Evolutionary conservation across 1,284 basidiomycete genomes (phyloP).

Genomic region (Sporisorium scitamineum): DNA sequence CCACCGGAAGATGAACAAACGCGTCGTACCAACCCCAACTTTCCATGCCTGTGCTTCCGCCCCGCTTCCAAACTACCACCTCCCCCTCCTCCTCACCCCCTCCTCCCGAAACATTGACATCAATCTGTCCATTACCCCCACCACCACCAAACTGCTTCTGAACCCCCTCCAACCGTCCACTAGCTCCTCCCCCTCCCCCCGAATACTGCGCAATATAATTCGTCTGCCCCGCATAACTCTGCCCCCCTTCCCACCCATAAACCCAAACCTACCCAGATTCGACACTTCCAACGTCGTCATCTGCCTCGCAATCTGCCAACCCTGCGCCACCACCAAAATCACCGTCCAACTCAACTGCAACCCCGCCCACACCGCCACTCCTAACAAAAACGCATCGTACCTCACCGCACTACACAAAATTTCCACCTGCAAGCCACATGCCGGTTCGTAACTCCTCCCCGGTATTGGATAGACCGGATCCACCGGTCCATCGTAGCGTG

Average conservation of each 20-base stretch:
- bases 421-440: slow-evolving; percentile 76
- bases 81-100: slow-evolving; percentile 2
- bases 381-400: slow-evolving; percentile 85
- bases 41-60: slow-evolving; percentile 16
- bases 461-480: slow-evolving; percentile 25
- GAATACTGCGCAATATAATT: slow-evolving; percentile 37
- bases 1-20: slow-evolving; percentile 54
- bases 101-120: slow-evolving; percentile 5
- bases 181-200: slow-evolving; percentile 1
- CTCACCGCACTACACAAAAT: slow-evolving; percentile 75
- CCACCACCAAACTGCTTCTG: slow-evolving; percentile 17
- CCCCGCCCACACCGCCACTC: slow-evolving; percentile 83
- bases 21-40: slow-evolving; percentile 10
- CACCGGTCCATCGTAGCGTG: slow-evolving; percentile 38
- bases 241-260: slow-evolving; percentile 91
- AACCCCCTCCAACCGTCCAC: slow-evolving; percentile 21
- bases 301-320: slow-evolving; percentile 91
- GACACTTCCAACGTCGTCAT: slow-evolving; percentile 97
- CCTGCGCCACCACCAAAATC: slow-evolving; percentile 84
- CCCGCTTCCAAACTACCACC: neutral
- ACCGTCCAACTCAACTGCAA: slow-evolving; percentile 93
- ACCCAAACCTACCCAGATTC: slow-evolving; percentile 93
- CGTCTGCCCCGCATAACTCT: slow-evolving; percentile 72
- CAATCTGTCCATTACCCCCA: slow-evolving; percentile 24
- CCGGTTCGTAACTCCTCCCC: slow-evolving; percentile 53